These are phyloP conservation scores for Dipodascopsis uninucleata DNA, from an alignment of 805 yeast species.

Conservation along the genomic window DNA sequence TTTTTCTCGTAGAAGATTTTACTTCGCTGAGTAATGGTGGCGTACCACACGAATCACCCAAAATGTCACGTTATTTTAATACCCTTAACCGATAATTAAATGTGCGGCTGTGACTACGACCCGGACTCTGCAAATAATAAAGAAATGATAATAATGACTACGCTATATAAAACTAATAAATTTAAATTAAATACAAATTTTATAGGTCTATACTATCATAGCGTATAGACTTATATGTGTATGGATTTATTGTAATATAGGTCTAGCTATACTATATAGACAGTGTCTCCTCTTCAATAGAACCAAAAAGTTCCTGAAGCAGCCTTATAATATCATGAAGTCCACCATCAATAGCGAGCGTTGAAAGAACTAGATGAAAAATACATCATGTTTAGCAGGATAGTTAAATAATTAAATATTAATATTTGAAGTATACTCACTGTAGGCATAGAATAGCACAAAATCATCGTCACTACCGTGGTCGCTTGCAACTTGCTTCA, in stretches of 20 bases:
- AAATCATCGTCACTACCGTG: slow-evolving; percentile 63
- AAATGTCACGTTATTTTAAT: too few relatives aligned
- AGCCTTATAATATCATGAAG: slow-evolving; percentile 53
- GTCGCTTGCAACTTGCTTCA: slow-evolving; percentile 36
- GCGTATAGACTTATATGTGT: too few relatives aligned
- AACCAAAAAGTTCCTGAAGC: slow-evolving; percentile 60
- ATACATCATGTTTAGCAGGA: too few relatives aligned
- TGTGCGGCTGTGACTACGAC: too few relatives aligned
- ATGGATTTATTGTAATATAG: too few relatives aligned
- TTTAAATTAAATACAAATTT: not conserved
- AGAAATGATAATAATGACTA: too few relatives aligned
- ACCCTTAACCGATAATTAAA: too few relatives aligned
- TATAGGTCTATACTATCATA: too few relatives aligned
- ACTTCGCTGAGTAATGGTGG: too few relatives aligned
- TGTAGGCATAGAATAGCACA: slow-evolving; percentile 70
- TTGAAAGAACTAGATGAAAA: slow-evolving; percentile 57
- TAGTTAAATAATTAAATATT: not conserved
- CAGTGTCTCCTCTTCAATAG: slow-evolving; percentile 59
- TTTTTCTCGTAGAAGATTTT: too few relatives aligned
- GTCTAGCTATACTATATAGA: slow-evolving; percentile 45
- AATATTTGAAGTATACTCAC: slow-evolving; percentile 8
- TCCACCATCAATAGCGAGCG: slow-evolving; percentile 63
- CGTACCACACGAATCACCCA: too few relatives aligned
- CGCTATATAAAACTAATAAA: not conserved
- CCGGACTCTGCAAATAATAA: too few relatives aligned